Conservation (phyloP, 148 eudicot genomes). For the Heliosperma pusillum region DNA sequence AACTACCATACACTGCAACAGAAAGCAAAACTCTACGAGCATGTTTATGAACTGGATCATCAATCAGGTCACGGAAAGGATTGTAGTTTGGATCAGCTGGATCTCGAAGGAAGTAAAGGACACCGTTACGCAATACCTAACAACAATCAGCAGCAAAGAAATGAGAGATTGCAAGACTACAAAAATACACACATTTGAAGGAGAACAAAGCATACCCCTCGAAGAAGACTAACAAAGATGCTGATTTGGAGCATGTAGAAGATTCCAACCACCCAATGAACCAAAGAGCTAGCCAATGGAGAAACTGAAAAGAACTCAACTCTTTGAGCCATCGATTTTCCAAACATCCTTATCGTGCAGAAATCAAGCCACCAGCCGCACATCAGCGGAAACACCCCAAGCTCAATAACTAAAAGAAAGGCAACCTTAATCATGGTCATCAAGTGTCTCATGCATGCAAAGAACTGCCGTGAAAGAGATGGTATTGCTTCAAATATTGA, state of each 20-base stretch:
- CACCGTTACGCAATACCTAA: constrained; percentile 91
- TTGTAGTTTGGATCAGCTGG: constrained; percentile 98
- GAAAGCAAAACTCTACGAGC: constrained; percentile 91
- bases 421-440: constrained; percentile 97
- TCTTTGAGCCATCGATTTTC: constrained; percentile 80
- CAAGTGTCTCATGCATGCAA: constrained; percentile 86
- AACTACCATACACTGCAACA: constrained; percentile 84
- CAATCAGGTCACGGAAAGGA: constrained; percentile 92
- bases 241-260: constrained; percentile 94
- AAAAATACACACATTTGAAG: constrained; percentile 2
- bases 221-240: constrained; percentile 95
- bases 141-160: constrained; percentile 15
- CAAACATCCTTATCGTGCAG: constrained; percentile 93
- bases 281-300: constrained; percentile 85
- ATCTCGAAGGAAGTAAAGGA: constrained; percentile 94
- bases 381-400: constrained; percentile 95
- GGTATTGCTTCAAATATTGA: constrained; percentile 79
- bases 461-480: constrained; percentile 79
- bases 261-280: constrained; percentile 97
- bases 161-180: neutral
- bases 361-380: constrained; percentile 99
- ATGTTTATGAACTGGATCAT: constrained; percentile 97
- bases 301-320: constrained; percentile 83
- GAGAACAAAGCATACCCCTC: constrained; percentile 59
- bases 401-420: constrained; percentile 88